Conservation (phyloP, 768 basidiomycete genomes). For the Lentinula detonsa region DNA sequence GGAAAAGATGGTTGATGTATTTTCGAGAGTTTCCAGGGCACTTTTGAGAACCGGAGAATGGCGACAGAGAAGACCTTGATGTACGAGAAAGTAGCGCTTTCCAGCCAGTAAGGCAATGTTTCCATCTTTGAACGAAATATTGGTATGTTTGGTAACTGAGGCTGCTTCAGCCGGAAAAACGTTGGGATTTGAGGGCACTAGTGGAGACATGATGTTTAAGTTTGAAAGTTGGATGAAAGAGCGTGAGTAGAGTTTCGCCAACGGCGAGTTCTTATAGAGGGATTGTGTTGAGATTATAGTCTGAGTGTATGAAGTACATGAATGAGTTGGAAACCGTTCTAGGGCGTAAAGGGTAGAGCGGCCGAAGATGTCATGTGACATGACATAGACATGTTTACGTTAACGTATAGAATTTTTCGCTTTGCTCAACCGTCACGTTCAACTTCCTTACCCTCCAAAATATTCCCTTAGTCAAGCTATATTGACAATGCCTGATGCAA, state of each 20-base stretch:
- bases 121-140: slow-evolving; percentile 63
- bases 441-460: background rate
- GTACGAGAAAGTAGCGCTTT: slow-evolving; percentile 60
- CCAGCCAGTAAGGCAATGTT: slow-evolving; percentile 60
- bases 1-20: slow-evolving; percentile 12
- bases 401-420: background rate
- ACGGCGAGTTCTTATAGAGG: background rate
- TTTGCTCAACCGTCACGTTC: background rate
- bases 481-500: slow-evolving; percentile 15
- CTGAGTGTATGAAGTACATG: background rate
- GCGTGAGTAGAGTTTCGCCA: background rate
- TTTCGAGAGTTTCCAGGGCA: slow-evolving; percentile 28
- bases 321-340: background rate
- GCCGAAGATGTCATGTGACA: too few relatives aligned
- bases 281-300: background rate
- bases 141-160: slow-evolving; percentile 36
- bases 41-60: slow-evolving; percentile 51
- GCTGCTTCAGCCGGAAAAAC: background rate
- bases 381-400: too few relatives aligned
- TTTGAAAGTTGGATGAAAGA: background rate
- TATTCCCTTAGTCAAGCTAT: slow-evolving; percentile 22
- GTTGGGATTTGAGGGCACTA: background rate
- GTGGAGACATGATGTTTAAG: background rate
- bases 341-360: background rate
- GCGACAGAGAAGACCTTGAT: slow-evolving; percentile 56